Evolutionary conservation across 495 filamentous ascomycete genomes (phyloP), one percentile per base, ranked within the genome.

Genomic region (Neurospora discreta): DNA sequence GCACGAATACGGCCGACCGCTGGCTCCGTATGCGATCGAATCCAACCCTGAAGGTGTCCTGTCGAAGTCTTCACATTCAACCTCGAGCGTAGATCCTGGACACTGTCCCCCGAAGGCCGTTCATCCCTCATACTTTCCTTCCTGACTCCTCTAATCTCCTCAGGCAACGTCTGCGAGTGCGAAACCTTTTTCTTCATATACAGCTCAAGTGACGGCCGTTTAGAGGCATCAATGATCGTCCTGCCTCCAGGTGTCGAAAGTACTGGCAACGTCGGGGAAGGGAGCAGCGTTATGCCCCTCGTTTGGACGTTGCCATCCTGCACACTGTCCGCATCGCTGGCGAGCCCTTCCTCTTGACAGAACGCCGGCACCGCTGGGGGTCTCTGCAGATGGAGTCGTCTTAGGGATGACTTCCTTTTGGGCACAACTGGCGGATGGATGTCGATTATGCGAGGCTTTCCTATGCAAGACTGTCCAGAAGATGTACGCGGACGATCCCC

Each of bases 371-470:
- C 36, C n/a, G 43, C n/a, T 20, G 71, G 58, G 16, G 41, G 33
- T 5, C 39, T 23, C 8, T 70, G 43, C 26, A 26, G 5, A 18
- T 70, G 69, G 11, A 26, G 30, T 38, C 39, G 46, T 18, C 70
- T 74, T 6, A 73, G 40, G 11, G 77, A 78, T 11, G 72, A 73
- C 26, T 44, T 72, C 16, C 72, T 69, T 52, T 73, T 76, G 9
- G 75, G 74, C 6, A 73, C 68, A 0, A 68, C 36, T 11, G 74
- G 18, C 10, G 77, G 75, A 7, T 74, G 77, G n/a, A 80, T 77
- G 39, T 80, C 73, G 52, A 80, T 52, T 5, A 78, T 71, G 3
- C 77, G 77, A 4, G 77, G 70, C 42, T 70, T 72, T 9, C 74
- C 75, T 36, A 71, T 69, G 1, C 26, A 43, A 9, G 41, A 15